Base-by-base conservation (phyloP, 164 flowering plant genomes). In the Sextonia rubra region DNA sequence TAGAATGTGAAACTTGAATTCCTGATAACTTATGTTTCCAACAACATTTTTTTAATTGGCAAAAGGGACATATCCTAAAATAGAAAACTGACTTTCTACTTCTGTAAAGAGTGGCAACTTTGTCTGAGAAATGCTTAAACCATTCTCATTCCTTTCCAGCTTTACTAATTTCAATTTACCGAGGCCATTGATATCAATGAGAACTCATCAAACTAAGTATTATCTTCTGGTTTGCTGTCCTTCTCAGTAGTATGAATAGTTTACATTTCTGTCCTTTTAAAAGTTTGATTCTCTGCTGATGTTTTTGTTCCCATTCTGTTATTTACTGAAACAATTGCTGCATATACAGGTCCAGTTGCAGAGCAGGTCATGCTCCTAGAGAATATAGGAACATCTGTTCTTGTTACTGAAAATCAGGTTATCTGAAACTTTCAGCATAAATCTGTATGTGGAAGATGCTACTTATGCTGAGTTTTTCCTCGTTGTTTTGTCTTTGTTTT, bases 301-400 rank as follows among this genome's bases (percentile, higher is more conserved):
- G 67, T 22, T 37, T 37, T 9, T 37, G 22, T 17, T 61, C 22
- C 27, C 18, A 64, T 27, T 18, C 32, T n/a, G 37, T 60, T 60
- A 2, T 9, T 29, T 29, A 61, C 69, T 66, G 67, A 70, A 64
- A 30, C 24, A 69, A 3, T 56, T 52, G n/a, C 25, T 26, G 62
- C 75, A 14, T 44, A 66, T 78, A 74, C 87, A 95, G 99, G 98
- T 78, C 80, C 89, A 47, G 81, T 92, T 55, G 62, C 96, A 12
- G 98, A 95, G 80, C 97, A 95, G 76, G 86, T 95, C 82, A 95
- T 95, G 99, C 85, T 92, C 82, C 94, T 95, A 29, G 99, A 95
- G 89, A 95, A 92, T 69, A 95, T 95, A 63, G 99, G 97, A 60
- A 91, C 96, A 71, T 95, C 99, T 9, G 85, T 92, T 80, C 97